A percentile compares a stretch with the other conserved stretches of the same genome.
Evolutionary conservation across 179 eudicot species (phyloP).

Genomic region (Sideroxylon spinosum): DNA sequence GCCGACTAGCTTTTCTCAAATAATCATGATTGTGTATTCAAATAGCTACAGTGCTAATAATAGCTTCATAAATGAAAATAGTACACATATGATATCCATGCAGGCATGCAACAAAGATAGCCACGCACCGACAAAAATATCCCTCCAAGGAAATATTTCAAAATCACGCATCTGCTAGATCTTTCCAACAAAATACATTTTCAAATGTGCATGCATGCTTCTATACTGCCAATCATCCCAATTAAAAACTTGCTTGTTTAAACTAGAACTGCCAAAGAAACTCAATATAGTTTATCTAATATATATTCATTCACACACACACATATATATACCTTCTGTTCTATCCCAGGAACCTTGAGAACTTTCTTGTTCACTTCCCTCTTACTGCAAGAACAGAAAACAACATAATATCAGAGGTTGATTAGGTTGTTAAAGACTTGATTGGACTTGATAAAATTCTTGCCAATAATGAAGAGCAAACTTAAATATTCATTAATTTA

Average conservation of each 20-base stretch:
- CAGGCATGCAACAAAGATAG: too few relatives aligned
- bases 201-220: neutral
- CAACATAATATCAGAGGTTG: neutral
- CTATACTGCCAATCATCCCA: conserved; percentile 6
- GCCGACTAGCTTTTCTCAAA: neutral
- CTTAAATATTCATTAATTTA: neutral
- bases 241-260: neutral
- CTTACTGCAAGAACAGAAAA: conserved; percentile 51
- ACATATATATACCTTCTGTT: conserved; percentile 62
- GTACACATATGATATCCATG: too few relatives aligned
- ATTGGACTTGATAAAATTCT: neutral
- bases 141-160: conserved; percentile 1
- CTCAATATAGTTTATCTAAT: neutral
- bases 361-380: conserved; percentile 97
- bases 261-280: neutral
- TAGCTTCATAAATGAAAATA: too few relatives aligned
- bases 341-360: conserved; percentile 92
- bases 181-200: neutral
- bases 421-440: neutral
- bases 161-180: neutral
- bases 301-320: neutral
- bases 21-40: too few relatives aligned
- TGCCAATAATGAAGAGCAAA: neutral
- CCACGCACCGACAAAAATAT: neutral
- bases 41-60: too few relatives aligned